Evolutionary conservation across 306 rosid species (phyloP).

Genomic region (Amphicarpaea edgeworthii): DNA sequence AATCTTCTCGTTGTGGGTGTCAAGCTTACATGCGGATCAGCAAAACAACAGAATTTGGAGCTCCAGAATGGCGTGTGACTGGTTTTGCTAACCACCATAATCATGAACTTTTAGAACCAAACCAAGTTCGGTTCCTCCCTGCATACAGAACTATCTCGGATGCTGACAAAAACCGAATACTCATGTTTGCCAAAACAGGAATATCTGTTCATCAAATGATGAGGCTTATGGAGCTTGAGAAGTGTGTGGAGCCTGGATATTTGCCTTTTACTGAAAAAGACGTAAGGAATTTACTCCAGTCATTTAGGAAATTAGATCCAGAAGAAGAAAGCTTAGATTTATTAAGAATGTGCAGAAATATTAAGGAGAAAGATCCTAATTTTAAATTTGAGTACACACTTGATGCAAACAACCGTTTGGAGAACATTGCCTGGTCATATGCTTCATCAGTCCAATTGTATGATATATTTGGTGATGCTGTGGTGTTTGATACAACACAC

Average conservation of each 20-base stretch:
- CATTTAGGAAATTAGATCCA: constrained; percentile 87
- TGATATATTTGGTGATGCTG: constrained; percentile 89
- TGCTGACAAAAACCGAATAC: constrained; percentile 81
- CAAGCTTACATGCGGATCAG: constrained; percentile 94
- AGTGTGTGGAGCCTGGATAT: constrained; percentile 90
- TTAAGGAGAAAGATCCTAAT: constrained; percentile 87
- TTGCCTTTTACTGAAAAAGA: constrained; percentile 97
- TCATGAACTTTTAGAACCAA: constrained; percentile 91
- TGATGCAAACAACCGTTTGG: constrained; percentile 75
- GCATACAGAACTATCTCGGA: constrained; percentile 94
- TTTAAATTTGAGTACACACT: constrained; percentile 88
- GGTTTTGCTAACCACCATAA: constrained; percentile 95
- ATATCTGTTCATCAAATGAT: constrained; percentile 99
- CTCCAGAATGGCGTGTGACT: constrained; percentile 93
- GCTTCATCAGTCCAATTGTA: constrained; percentile 86
- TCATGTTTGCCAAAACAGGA: constrained; percentile 95
- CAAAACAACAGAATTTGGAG: constrained; percentile 84
- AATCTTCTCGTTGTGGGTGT: constrained; percentile 96
- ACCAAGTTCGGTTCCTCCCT: constrained; percentile 98
- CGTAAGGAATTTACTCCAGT: constrained; percentile 88
- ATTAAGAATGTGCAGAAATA: constrained; percentile 86
- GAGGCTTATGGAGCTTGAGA: constrained; percentile 98
- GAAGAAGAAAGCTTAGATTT: constrained; percentile 91
- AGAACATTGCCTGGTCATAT: constrained; percentile 95
- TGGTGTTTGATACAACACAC: constrained; percentile 94